Percentiles rank a stretch among this genome's conserved stretches.
Evolutionary conservation across 2,329 filamentous ascomycete genomes (phyloP).

Genomic region (Sclerotinia minor): DNA sequence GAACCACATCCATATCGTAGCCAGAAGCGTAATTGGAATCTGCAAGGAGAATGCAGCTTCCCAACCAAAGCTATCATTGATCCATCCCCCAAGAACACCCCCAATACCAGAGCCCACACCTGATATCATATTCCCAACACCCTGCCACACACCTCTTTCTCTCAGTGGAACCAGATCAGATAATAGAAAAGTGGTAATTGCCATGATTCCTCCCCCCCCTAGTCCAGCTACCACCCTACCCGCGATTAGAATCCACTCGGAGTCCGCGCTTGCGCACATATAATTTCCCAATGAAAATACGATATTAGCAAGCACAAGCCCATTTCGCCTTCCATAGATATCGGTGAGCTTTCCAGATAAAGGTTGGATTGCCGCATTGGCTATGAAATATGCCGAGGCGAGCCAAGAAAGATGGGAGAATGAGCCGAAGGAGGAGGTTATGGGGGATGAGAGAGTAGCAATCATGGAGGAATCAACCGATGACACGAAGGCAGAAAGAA

Average conservation of each 20-base stretch:
- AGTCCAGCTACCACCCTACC: slow-evolving; percentile 57
- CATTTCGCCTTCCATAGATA: slow-evolving; percentile 68
- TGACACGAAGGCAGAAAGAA: slow-evolving; percentile 19
- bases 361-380: slow-evolving; percentile 73
- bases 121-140: slow-evolving; percentile 69
- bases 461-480: slow-evolving; percentile 24
- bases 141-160: slow-evolving; percentile 59
- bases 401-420: slow-evolving; percentile 60
- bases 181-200: slow-evolving; percentile 42
- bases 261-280: slow-evolving; percentile 62
- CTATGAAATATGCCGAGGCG: slow-evolving; percentile 65
- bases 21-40: slow-evolving; percentile 17
- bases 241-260: slow-evolving; percentile 64
- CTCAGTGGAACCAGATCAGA: slow-evolving; percentile 21
- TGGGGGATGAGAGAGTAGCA: slow-evolving; percentile 21
- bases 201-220: slow-evolving; percentile 68
- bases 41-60: slow-evolving; percentile 42
- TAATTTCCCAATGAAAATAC: slow-evolving; percentile 66
- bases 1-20: slow-evolving; percentile 14
- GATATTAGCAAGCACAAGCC: slow-evolving; percentile 62
- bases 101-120: slow-evolving; percentile 69
- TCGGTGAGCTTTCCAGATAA: slow-evolving; percentile 71
- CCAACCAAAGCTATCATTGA: slow-evolving; percentile 74
- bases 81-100: slow-evolving; percentile 67
- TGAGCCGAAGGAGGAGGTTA: slow-evolving; percentile 31